Evolutionary conservation across 768 basidiomycete genomes (phyloP), one percentile per base, ranked within the genome.

Genomic region (Leccinum pellstonianum): DNA sequence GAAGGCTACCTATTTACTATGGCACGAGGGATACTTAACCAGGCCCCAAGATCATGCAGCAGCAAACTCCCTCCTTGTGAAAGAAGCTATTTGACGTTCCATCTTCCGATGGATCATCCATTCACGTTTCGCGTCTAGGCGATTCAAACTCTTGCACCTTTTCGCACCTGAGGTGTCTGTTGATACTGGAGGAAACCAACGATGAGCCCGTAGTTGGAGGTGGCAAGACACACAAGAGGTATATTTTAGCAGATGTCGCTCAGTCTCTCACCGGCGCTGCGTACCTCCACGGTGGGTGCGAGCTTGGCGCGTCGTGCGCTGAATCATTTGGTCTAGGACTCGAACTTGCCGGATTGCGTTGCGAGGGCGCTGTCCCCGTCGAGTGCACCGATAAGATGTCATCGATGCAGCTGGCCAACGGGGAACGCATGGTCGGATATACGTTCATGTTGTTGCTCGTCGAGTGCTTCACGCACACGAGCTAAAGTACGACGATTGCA

Each of bases 21-120:
- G 89, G 90, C 90, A 87, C 58, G 90, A 92, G 64, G 89, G 89
- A 9, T 91, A 90, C 64, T 74, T 91, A 17, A 82, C 82, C 3
- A 77, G 75, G 61, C 83, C 91, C 10, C 31, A 31, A 70, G 89
- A 91, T 64, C 90, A 90, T 56, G 77, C 80, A 0, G 89, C 91
- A 5, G 83, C 88, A 0, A 92, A 92, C 66, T 81, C 80, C 0
- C 76, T 79, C 21, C 80, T 91, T 11, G 88, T 89, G 0, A 89
- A 87, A 65, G 84, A 82, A 62, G 83, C 87, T 31, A 70, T 89
- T 2, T 65, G 67, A 25, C 76, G 73, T 56, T 66, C 73, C 4
- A 58, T 91, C 12, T 87, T 84, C 67, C 76, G 76, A 29, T 91
- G 87, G 87, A 87, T 91, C 56, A 85, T 91, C 41, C 80, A 88